phyloP scores from a whole-genome alignment of 768 basidiomycete genomes.

The Calvatia gigantea region DNA sequence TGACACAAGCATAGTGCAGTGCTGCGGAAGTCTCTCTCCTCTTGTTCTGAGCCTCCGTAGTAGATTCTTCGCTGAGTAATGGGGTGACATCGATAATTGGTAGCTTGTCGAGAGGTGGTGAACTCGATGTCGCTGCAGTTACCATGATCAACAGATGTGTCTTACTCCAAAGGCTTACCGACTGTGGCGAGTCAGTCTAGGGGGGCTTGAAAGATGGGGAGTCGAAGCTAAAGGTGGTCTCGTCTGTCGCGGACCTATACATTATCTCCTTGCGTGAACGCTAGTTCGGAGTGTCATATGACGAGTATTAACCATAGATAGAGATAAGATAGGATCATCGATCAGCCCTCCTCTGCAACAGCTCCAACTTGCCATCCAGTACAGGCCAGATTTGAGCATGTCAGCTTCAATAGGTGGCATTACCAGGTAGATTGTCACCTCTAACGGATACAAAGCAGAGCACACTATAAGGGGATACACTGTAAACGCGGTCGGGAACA shows the following conservation, averaged over 20 bases:
- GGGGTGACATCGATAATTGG: conserved; percentile 76
- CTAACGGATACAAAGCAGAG: background rate
- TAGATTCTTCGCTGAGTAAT: conserved; percentile 39
- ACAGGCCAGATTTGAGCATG: background rate
- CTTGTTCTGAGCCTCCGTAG: conserved; percentile 27
- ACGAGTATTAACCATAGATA: background rate
- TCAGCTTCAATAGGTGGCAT: background rate
- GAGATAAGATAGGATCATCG: background rate
- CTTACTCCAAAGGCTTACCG: background rate
- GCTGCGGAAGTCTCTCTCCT: conserved; percentile 47
- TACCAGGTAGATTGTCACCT: background rate
- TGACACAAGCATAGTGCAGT: conserved; percentile 69
- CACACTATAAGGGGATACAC: background rate
- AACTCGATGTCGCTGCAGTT: background rate
- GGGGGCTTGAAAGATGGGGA: background rate
- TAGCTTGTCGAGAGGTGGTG: conserved; percentile 27
- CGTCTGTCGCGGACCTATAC: background rate
- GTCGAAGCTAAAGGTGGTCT: background rate
- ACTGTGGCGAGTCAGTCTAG: too few relatives aligned
- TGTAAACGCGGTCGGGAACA: background rate
- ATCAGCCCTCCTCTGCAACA: too few relatives aligned
- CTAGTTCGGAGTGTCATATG: background rate
- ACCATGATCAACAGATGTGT: background rate
- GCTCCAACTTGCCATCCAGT: background rate
- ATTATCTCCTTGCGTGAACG: background rate